Evolutionary conservation across 2,329 filamentous ascomycete species (phyloP).

Genomic region (Fusarium lateritium): DNA sequence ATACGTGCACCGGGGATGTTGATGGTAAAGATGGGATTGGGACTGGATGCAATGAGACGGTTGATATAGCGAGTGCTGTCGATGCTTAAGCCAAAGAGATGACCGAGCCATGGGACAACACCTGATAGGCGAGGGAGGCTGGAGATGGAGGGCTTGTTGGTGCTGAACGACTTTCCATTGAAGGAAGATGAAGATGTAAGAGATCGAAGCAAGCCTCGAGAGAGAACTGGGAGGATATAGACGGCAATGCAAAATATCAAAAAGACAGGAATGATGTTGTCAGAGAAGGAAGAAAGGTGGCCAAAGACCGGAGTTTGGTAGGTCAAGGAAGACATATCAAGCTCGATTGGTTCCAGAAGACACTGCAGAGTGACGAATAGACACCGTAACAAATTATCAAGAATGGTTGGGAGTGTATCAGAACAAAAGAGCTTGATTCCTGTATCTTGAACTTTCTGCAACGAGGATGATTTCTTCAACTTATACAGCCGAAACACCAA

Average conservation of each 20-base stretch:
- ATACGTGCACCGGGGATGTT: conserved; percentile 50
- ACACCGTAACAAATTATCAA: background rate
- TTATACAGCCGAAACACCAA: conserved; percentile 17
- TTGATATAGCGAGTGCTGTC: conserved; percentile 50
- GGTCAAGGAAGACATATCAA: conserved; percentile 7
- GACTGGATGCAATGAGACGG: conserved; percentile 42
- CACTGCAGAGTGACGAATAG: background rate
- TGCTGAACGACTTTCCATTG: conserved; percentile 15
- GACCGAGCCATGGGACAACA: conserved; percentile 46
- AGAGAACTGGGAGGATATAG: conserved; percentile 25
- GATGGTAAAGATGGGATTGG: conserved; percentile 50
- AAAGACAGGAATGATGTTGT: conserved; percentile 29
- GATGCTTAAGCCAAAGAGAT: conserved; percentile 45
- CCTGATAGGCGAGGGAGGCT: conserved; percentile 42
- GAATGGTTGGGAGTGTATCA: background rate
- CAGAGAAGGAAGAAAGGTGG: conserved; percentile 11
- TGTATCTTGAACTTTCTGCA: background rate
- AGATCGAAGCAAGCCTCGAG: conserved; percentile 4
- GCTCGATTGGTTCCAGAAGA: background rate
- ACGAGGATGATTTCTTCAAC: background rate
- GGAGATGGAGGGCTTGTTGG: conserved; percentile 35
- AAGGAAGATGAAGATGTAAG: conserved; percentile 12
- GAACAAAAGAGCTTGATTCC: background rate
- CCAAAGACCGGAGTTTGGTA: conserved; percentile 3
- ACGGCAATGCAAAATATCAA: conserved; percentile 5